Conservation (phyloP, 305 asterid genomes). For the Solanum aculeatissimum region DNA sequence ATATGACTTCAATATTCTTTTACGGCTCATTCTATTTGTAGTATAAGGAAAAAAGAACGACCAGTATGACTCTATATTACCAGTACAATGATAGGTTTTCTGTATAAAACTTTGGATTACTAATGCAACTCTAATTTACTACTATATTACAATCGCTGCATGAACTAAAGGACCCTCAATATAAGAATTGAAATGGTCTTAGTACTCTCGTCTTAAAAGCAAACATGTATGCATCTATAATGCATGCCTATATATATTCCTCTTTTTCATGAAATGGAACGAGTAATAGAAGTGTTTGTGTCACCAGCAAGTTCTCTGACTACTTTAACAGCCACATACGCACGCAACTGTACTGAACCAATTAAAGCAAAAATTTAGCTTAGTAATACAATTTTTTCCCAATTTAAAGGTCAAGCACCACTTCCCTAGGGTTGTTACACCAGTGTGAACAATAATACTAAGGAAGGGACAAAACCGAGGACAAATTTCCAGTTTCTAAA, state of each 20-base stretch:
- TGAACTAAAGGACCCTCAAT: background rate
- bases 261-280: background rate
- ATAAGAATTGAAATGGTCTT: background rate
- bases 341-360: background rate
- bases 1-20: background rate
- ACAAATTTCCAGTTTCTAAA: background rate
- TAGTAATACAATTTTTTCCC: background rate
- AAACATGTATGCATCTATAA: background rate
- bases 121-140: background rate
- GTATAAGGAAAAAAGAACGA: background rate
- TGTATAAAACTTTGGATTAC: background rate
- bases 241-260: background rate
- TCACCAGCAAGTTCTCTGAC: background rate
- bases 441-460: background rate
- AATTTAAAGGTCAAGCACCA: background rate
- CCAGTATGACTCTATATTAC: background rate
- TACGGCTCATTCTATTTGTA: background rate
- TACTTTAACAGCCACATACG: background rate
- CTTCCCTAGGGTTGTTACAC: background rate
- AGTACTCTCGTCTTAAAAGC: background rate
- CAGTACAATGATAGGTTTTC: background rate
- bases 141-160: background rate
- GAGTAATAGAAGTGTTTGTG: background rate
- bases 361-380: background rate
- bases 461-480: background rate